These are phyloP conservation scores for Neurospora africana DNA, from an alignment of 495 filamentous ascomycete species.

Conservation along the genomic window DNA sequence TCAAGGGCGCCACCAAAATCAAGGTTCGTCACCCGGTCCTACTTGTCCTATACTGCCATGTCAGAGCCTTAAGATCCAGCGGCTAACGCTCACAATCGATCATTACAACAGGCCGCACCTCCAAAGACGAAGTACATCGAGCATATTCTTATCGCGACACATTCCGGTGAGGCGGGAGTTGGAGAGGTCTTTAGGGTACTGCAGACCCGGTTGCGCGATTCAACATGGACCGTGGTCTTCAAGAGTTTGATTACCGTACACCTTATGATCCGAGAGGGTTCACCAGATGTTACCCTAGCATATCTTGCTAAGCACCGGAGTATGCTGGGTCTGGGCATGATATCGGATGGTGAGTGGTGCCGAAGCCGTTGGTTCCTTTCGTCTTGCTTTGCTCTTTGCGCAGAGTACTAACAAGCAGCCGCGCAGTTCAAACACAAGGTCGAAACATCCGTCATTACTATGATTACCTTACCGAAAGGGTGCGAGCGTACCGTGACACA, in stretches of 20 bases:
- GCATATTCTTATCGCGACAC: slow-evolving; percentile 90
- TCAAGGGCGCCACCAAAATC: slow-evolving; percentile 88
- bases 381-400: not conserved
- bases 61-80: not conserved
- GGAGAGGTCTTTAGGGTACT: slow-evolving; percentile 91
- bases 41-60: not conserved
- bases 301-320: slow-evolving; percentile 77
- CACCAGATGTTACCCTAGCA: slow-evolving; percentile 74
- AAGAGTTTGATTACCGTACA: slow-evolving; percentile 93
- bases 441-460: slow-evolving; percentile 90
- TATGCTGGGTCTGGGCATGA: slow-evolving; percentile 76
- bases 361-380: not conserved
- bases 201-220: slow-evolving; percentile 78
- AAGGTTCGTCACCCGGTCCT: slow-evolving; percentile 49
- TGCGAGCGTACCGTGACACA: slow-evolving; percentile 69
- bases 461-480: slow-evolving; percentile 73
- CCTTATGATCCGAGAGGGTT: slow-evolving; percentile 94
- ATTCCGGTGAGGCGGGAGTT: slow-evolving; percentile 89
- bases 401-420: slow-evolving; percentile 4
- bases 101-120: slow-evolving; percentile 61
- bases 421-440: slow-evolving; percentile 81
- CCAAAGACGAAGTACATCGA: slow-evolving; percentile 99
- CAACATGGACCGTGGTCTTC: slow-evolving; percentile 95
- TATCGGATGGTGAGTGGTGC: slow-evolving; percentile 70
- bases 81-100: slow-evolving; percentile 5